Evolutionary conservation across 2,329 filamentous ascomycete species (phyloP).

Genomic region (Elsinoe necatrix): DNA sequence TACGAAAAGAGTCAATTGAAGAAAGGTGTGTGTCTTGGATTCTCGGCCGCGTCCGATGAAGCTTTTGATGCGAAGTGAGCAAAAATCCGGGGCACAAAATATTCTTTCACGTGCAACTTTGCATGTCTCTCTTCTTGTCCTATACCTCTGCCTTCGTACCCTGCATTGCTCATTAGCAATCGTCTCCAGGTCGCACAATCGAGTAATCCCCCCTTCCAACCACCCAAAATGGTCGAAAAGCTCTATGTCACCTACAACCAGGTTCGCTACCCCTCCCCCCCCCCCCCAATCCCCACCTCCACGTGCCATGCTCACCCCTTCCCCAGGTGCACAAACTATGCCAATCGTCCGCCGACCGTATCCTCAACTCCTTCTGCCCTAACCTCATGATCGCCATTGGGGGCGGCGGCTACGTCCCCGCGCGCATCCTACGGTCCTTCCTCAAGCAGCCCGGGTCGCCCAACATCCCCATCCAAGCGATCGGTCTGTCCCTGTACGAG

Average conservation of each 20-base stretch:
- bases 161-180: not conserved
- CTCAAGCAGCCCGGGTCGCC: slow-evolving; percentile 77
- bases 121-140: slow-evolving; percentile 7
- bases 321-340: slow-evolving; percentile 94
- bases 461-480: slow-evolving; percentile 99
- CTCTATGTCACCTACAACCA: slow-evolving; percentile 88
- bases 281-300: not conserved
- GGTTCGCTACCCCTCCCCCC: slow-evolving; percentile 47
- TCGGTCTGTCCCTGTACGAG: slow-evolving; percentile 96
- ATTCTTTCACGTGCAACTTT: not conserved
- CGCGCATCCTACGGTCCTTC: slow-evolving; percentile 94
- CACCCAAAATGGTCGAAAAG: slow-evolving; percentile 53
- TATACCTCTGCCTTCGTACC: slow-evolving; percentile 2
- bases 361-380: slow-evolving; percentile 78
- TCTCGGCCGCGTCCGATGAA: slow-evolving; percentile 6
- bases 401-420: slow-evolving; percentile 92
- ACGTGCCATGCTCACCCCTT: not conserved
- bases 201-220: not conserved
- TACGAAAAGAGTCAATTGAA: too few relatives aligned
- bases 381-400: slow-evolving; percentile 98
- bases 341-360: slow-evolving; percentile 70
- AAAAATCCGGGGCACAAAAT: slow-evolving; percentile 7
- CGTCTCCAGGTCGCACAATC: not conserved
- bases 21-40: not conserved
- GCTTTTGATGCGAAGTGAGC: not conserved